Conservation (phyloP, 371 early-diverging fungal genomes). For the Gilbertella persicaria region DNA sequence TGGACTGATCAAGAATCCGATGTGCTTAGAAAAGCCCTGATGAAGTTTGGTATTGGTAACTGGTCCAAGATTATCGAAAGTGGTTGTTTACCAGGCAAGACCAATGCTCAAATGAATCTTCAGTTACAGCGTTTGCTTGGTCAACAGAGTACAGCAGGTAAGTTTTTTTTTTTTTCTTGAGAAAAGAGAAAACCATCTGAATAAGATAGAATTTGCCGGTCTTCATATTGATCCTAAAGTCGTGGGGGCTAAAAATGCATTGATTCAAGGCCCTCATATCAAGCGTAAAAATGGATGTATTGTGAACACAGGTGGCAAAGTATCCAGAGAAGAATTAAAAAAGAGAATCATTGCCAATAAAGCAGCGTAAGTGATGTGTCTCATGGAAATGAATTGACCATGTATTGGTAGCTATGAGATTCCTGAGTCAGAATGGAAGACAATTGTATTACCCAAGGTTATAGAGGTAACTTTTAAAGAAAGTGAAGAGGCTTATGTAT, state of each 20-base stretch:
- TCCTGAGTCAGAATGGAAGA: constrained; percentile 64
- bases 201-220: constrained; percentile 76
- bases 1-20: constrained; percentile 89
- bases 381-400: background rate
- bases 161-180: background rate
- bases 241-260: constrained; percentile 79
- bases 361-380: constrained; percentile 55
- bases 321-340: constrained; percentile 76
- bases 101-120: constrained; percentile 92
- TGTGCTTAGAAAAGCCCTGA: constrained; percentile 78
- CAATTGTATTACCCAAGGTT: constrained; percentile 65
- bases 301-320: constrained; percentile 78
- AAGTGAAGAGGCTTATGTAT: background rate
- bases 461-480: constrained; percentile 57
- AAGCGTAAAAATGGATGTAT: constrained; percentile 91
- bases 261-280: constrained; percentile 78
- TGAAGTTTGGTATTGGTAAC: constrained; percentile 91
- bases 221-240: constrained; percentile 88
- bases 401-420: constrained; percentile 61
- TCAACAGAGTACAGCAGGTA: constrained; percentile 89
- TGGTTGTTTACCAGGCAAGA: constrained; percentile 84
- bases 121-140: constrained; percentile 92
- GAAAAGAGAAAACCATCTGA: background rate
- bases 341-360: constrained; percentile 69
- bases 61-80: constrained; percentile 93